Base-by-base conservation (phyloP, 495 filamentous ascomycete genomes). In the Corynascus novoguineensis region DNA sequence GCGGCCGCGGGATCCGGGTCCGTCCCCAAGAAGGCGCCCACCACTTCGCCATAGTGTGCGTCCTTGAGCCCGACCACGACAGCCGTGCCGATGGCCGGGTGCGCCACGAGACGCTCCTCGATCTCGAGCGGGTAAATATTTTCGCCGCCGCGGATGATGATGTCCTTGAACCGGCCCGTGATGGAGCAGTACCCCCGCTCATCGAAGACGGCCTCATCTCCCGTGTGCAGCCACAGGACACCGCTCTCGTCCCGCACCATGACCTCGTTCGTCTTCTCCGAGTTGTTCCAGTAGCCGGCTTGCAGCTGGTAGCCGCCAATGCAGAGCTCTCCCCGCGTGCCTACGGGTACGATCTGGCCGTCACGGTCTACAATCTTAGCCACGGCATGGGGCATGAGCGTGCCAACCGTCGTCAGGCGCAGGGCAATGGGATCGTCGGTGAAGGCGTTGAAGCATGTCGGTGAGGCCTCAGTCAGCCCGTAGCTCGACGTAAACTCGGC, bases 81-180 rank as follows among this genome's bases (percentile, higher is more conserved):
- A 1, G 85, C 83, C 4, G 78, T 63, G 0, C 71, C 56, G 22
- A 89, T 75, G 3, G 72, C 68, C 1, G 82, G 74, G 65, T 88
- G 84, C 14, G 71, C 68, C 1, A 79, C 60, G 5, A 89, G 71
- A n/a, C 83, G 75, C 62, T 85, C 82, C 70, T 89, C 86, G 55
- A 88, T 86, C 63, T 89, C 84, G 17, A 87, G 74, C 2, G 86
- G 86, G 60, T 86, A 86, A 57, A 88, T 86, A 61, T 81, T 81
- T 63, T 81, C 78, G 47, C 78, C 78, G 79, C 78, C 78, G 52
- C 83, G 65, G 54, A 85, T 86, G 59, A 85, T 83, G 34, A 86
- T 79, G 58, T 86, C 83, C 72, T 85, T 86, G 60, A 84, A 82
- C 34, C 82, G 57, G 0, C 83, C 83, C 1, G 81, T 85, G 58